These are phyloP conservation scores for Beauveria varroae DNA, from an alignment of 2,329 filamentous ascomycete species.

Conservation along the genomic window DNA sequence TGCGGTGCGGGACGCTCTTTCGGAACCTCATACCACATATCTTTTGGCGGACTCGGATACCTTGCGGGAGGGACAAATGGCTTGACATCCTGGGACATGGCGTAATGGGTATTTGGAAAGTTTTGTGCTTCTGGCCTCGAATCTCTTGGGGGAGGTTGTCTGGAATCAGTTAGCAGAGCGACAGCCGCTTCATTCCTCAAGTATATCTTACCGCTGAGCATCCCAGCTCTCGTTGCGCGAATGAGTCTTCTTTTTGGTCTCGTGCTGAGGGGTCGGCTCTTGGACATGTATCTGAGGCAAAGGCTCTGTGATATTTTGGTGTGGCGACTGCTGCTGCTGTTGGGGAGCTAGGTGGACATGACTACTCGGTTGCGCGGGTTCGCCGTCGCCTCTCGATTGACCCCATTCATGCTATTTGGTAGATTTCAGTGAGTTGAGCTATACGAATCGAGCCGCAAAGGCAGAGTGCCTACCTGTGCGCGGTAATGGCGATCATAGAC, in stretches of 20 bases:
- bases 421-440: background rate
- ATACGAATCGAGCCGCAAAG: background rate
- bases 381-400: background rate
- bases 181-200: background rate
- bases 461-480: constrained; percentile 30
- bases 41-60: constrained; percentile 75
- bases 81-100: constrained; percentile 69
- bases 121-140: constrained; percentile 80
- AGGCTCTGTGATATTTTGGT: constrained; percentile 9
- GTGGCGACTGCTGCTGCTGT: background rate
- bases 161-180: constrained; percentile 24
- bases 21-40: constrained; percentile 86
- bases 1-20: constrained; percentile 47
- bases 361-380: background rate
- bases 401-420: background rate
- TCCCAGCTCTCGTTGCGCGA: constrained; percentile 39
- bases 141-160: constrained; percentile 54
- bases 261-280: constrained; percentile 14
- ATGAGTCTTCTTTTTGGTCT: constrained; percentile 17
- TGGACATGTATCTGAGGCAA: no score
- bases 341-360: constrained; percentile 15
- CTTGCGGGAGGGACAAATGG: constrained; percentile 69
- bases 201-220: constrained; percentile 42
- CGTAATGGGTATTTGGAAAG: constrained; percentile 71
- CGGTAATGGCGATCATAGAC: constrained; percentile 85